phyloP scores from a whole-genome alignment of 2,329 filamentous ascomycete species.

The Alternaria postmessia region DNA sequence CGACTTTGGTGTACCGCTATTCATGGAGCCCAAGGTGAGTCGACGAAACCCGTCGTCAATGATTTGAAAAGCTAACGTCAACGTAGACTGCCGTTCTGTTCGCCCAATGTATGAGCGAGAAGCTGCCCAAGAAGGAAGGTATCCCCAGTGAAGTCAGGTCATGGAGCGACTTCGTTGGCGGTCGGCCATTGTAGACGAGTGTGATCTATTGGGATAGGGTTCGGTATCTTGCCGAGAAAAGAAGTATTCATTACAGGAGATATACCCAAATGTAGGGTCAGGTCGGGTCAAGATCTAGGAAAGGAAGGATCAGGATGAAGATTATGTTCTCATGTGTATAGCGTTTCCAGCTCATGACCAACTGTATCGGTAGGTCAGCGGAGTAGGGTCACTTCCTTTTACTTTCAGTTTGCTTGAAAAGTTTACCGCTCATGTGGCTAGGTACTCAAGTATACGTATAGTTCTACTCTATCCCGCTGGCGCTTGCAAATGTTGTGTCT shows the following conservation, averaged over 20 bases:
- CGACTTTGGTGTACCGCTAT: constrained; percentile 95
- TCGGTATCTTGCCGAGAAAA: not conserved
- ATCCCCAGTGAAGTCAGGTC: constrained; percentile 90
- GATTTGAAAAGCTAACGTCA: constrained; percentile 25
- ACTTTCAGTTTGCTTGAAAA: constrained; percentile 4
- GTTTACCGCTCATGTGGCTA: not conserved
- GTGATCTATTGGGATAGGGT: not conserved
- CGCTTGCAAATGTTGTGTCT: not conserved
- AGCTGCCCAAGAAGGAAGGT: constrained; percentile 86
- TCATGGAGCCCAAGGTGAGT: constrained; percentile 96
- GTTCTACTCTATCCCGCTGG: not conserved
- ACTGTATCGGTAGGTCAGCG: constrained; percentile 10
- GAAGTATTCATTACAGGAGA: constrained; percentile 9
- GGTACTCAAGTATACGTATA: not conserved
- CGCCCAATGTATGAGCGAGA: constrained; percentile 95
- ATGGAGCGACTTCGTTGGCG: constrained; percentile 94
- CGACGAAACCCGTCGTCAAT: not conserved
- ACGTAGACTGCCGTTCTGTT: constrained; percentile 90
- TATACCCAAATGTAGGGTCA: constrained; percentile 18
- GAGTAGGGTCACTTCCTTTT: constrained; percentile 14
- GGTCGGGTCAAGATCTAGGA: not conserved
- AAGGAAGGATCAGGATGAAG: constrained; percentile 4
- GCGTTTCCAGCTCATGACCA: constrained; percentile 15
- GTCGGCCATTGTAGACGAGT: constrained; percentile 39
- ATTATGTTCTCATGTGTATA: constrained; percentile 27